phyloP scores from a whole-genome alignment of 2,329 filamentous ascomycete species.

The Talaromyces rugulosus region DNA sequence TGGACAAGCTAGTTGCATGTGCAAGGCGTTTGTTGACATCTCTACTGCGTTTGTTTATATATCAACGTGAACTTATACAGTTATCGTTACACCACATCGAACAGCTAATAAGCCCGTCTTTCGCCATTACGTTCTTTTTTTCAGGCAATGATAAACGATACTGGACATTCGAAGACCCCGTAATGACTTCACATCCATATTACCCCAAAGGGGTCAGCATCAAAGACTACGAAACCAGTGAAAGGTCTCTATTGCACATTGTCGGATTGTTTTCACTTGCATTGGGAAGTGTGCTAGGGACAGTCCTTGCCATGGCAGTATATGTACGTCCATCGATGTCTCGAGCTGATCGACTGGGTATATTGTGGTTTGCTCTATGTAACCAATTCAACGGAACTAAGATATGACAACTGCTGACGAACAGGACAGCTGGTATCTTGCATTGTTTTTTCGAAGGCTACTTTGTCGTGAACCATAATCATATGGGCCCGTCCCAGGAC shows the following conservation, averaged over 20 bases:
- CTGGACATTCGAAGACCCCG: too few species aligned
- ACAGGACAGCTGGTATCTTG: constrained; percentile 44
- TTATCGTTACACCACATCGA: background rate
- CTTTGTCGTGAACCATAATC: constrained; percentile 66
- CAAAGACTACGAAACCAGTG: constrained; percentile 62
- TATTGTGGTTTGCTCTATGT: constrained; percentile 75
- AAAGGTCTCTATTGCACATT: constrained; percentile 55
- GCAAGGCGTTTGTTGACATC: too few species aligned
- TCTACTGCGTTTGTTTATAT: too few species aligned
- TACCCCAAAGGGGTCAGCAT: constrained; percentile 64
- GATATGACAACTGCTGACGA: background rate
- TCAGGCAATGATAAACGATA: background rate
- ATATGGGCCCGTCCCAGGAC: constrained; percentile 63
- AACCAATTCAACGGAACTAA: constrained; percentile 23
- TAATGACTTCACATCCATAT: constrained; percentile 57
- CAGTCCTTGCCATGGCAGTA: constrained; percentile 53
- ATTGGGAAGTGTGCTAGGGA: constrained; percentile 54
- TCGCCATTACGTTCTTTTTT: too few species aligned
- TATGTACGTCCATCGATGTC: constrained; percentile 51
- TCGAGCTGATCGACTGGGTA: constrained; percentile 53
- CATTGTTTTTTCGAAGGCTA: constrained; percentile 86
- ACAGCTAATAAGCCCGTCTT: background rate
- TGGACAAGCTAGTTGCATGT: too few species aligned
- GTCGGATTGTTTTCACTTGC: constrained; percentile 57
- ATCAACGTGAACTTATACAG: too few species aligned